Conservation (phyloP, 106 monocot genomes). For the Xerophyta viscosa region DNA sequence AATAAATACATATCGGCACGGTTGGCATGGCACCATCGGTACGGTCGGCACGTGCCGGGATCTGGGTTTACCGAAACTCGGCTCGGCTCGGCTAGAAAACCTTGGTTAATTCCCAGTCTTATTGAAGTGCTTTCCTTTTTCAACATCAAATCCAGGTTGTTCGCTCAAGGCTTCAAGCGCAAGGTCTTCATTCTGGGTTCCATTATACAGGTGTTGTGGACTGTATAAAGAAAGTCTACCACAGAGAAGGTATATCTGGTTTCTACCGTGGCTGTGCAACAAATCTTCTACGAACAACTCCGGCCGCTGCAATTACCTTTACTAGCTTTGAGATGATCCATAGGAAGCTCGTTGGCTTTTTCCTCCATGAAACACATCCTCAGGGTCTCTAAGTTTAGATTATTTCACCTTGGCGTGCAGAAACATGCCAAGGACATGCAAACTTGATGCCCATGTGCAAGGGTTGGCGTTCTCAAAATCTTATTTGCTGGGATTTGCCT, state of each 20-base stretch:
- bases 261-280: conserved; percentile 89
- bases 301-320: conserved; percentile 90
- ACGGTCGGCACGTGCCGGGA: too few species aligned
- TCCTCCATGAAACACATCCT: conserved; percentile 45
- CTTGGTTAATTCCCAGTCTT: too few species aligned
- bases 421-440: too few species aligned
- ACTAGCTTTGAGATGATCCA: conserved; percentile 98
- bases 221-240: conserved; percentile 62
- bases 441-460: too few species aligned
- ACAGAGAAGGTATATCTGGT: conserved; percentile 53
- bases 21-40: too few species aligned
- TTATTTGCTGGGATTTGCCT: too few species aligned
- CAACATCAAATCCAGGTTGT: conserved; percentile 41
- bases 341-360: conserved; percentile 44
- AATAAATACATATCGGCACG: too few species aligned
- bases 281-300: conserved; percentile 73
- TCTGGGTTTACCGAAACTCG: too few species aligned
- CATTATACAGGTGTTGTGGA: conserved; percentile 58
- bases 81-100: too few species aligned
- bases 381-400: conserved; percentile 23
- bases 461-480: too few species aligned
- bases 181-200: conserved; percentile 44
- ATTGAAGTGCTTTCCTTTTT: background rate
- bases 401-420: background rate
- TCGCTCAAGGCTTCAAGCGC: conserved; percentile 84